Percentiles rank a stretch among this genome's conserved stretches.
Evolutionary conservation across 768 basidiomycete genomes (phyloP).

Genomic region (Boletus tylopilopsis): DNA sequence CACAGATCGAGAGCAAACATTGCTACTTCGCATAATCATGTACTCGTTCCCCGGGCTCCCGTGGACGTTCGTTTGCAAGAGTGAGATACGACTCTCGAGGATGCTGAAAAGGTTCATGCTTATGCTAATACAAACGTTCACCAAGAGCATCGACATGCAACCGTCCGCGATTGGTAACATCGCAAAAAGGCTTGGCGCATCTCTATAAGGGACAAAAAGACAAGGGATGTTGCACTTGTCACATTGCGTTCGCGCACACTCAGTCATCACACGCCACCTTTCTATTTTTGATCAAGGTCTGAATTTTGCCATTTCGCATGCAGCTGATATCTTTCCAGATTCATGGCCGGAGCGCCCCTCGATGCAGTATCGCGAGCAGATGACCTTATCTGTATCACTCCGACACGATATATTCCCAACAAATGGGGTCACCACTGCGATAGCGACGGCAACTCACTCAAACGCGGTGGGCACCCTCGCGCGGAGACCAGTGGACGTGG

Average conservation of each 20-base stretch:
- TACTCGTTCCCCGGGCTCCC: conserved; percentile 3
- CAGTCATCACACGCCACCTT: neutral
- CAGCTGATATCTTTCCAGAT: neutral
- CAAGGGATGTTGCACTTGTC: neutral
- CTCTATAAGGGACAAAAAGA: neutral
- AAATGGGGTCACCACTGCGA: neutral
- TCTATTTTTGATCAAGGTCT: conserved; percentile 1
- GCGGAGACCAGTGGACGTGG: too few relatives aligned
- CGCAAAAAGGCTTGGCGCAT: too few relatives aligned
- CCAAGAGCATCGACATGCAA: neutral
- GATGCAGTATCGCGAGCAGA: conserved; percentile 2
- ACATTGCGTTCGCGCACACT: neutral
- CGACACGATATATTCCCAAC: neutral
- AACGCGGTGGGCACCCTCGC: too few relatives aligned
- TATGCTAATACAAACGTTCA: neutral
- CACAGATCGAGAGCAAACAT: neutral
- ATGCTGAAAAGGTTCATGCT: neutral
- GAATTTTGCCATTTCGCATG: neutral
- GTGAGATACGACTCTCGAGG: neutral
- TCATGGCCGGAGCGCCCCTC: neutral
- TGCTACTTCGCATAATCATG: neutral
- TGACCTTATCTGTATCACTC: neutral
- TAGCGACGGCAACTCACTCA: neutral
- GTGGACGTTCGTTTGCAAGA: neutral
- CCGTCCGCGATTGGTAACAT: neutral